Evolutionary conservation across 225 moss, liverwort and hornwort genomes (phyloP).

Genomic region (Takakia lepidozioides): DNA sequence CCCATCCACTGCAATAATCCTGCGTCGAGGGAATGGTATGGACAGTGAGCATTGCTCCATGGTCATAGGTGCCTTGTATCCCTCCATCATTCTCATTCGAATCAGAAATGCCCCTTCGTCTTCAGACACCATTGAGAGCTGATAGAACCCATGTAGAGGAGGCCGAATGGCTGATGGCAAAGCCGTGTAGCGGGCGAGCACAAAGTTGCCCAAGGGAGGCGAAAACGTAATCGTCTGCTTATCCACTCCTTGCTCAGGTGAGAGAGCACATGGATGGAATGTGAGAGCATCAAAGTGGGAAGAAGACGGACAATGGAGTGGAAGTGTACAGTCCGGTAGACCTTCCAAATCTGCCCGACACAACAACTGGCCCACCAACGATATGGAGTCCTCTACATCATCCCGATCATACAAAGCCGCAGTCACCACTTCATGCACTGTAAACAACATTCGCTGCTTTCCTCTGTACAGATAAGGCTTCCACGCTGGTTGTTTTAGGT

Average conservation of each 20-base stretch:
- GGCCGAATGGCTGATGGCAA: slow-evolving; percentile 56
- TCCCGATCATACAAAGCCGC: slow-evolving; percentile 91
- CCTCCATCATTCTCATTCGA: slow-evolving; percentile 85
- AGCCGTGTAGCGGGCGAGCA: slow-evolving; percentile 71
- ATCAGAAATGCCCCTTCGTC: slow-evolving; percentile 90
- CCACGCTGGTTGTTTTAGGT: slow-evolving; percentile 90
- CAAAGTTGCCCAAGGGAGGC: slow-evolving; percentile 86
- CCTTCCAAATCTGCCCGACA: slow-evolving; percentile 98
- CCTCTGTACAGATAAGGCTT: slow-evolving; percentile 94
- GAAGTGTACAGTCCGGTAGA: slow-evolving; percentile 80
- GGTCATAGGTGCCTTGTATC: slow-evolving; percentile 56
- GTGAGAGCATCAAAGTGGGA: slow-evolving; percentile 58
- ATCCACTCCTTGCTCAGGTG: slow-evolving; percentile 61
- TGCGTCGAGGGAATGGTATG: slow-evolving; percentile 81
- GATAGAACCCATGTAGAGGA: slow-evolving; percentile 93
- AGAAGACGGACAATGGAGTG: slow-evolving; percentile 52
- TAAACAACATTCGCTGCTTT: slow-evolving; percentile 78
- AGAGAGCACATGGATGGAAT: slow-evolving; percentile 83
- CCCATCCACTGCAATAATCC: slow-evolving; percentile 74
- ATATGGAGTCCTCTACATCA: slow-evolving; percentile 79
- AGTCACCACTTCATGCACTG: slow-evolving; percentile 82
- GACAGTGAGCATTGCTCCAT: slow-evolving; percentile 89
- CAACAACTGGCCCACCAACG: slow-evolving; percentile 65
- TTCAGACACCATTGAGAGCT: slow-evolving; percentile 90
- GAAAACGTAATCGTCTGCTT: slow-evolving; percentile 75